Evolutionary conservation across 768 basidiomycete genomes (phyloP).

Genomic region (Naganishia onofrii): DNA sequence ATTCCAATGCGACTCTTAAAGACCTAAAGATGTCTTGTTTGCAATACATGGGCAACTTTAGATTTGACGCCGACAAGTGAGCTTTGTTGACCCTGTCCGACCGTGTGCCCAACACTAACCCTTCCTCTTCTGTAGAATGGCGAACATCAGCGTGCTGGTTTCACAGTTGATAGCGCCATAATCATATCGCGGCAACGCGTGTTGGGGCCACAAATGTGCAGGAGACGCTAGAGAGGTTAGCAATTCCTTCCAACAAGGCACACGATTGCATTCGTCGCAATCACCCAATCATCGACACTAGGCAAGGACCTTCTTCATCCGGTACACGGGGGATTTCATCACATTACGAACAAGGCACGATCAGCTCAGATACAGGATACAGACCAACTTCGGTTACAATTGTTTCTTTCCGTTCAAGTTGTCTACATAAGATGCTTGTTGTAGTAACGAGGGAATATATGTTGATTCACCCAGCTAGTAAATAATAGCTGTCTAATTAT

Average conservation of each 20-base stretch:
- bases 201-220: no score
- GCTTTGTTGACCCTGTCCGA: neutral
- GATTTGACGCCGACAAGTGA: conserved; percentile 17
- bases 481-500: neutral
- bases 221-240: no score
- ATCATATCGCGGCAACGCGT: neutral
- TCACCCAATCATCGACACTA: no score
- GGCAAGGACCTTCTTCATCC: no score
- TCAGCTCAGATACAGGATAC: no score
- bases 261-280: no score
- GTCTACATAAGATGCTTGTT: neutral
- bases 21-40: conserved; percentile 21
- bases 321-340: no score
- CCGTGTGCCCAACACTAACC: neutral
- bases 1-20: conserved; percentile 1
- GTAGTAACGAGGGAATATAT: neutral
- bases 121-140: neutral
- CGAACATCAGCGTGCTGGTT: conserved; percentile 10
- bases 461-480: neutral
- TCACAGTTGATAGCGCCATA: conserved; percentile 17
- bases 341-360: no score
- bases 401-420: neutral
- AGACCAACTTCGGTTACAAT: neutral
- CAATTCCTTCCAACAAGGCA: no score
- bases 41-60: conserved; percentile 7